Evolutionary conservation across 345 rosid genomes (phyloP), one percentile per base, ranked within the genome.

Genomic region (Lumnitzera littorea): DNA sequence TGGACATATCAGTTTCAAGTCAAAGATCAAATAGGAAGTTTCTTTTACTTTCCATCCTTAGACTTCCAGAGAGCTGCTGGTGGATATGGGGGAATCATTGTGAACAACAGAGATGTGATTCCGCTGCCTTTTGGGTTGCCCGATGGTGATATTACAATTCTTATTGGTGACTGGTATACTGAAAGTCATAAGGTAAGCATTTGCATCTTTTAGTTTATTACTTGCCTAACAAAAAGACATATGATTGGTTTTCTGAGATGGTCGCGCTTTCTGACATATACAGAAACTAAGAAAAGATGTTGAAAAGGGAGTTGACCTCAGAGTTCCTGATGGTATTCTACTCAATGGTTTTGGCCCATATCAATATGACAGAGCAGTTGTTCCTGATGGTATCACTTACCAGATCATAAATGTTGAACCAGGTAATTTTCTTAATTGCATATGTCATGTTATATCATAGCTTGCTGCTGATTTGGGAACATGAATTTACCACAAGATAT

Each of bases 11-110:
- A 82, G 68, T 84, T 91, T 69, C 96, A 86, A 75, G 84, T 81
- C 58, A 88, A 91, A 72, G 96, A 88, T 62, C 98, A 91, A 69
- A 88, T 91, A 58, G 98, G 95, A 4, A 83, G 88, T 66, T 86
- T 81, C 65, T 89, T 84, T 73, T 89, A 91, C 73, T 86, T 83
- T 56, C 95, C 95, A 15, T 88, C 89, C 50, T 53, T 72, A 24
- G 66, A 72, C 60, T 86, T 86, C 51, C 90, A 84, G 62, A 85
- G 91, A 66, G 90, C 91, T 46, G 82, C 82, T 0, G 95, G 98
- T 67, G 96, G 98, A 0, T 88, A 72, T 43, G 95, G 90, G 25
- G 86, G 95, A 25, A 88, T 88, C 62, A 70, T 87, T 53, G 63
- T 88, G 29, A 86, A 84, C 62, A 91, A 86, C 60, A 68, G 96